Percentiles rank a stretch among this genome's conserved stretches.
phyloP scores from a whole-genome alignment of 257 asterid genomes.

The Capsicum rhomboideum region DNA sequence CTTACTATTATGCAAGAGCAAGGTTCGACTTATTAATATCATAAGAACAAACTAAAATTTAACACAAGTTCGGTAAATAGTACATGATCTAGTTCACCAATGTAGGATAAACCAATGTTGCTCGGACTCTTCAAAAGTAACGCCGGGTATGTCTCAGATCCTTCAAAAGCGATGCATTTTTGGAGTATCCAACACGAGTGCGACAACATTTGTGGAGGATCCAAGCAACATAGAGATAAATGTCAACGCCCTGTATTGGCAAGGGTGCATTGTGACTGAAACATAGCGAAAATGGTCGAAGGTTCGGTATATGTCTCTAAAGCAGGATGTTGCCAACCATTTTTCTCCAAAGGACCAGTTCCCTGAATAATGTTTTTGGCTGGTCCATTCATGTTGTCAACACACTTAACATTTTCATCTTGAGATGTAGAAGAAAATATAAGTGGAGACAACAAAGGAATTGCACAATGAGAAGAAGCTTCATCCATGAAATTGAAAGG shows the following conservation, averaged over 20 bases:
- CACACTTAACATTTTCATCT: not conserved
- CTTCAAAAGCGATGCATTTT: not conserved
- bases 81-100: not conserved
- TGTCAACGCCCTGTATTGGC: not conserved
- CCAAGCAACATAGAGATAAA: not conserved
- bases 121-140: not conserved
- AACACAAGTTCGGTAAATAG: not conserved
- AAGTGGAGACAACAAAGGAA: constrained; percentile 16
- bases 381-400: not conserved
- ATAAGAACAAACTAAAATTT: not conserved
- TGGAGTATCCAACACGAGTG: not conserved
- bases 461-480: constrained; percentile 15
- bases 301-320: constrained; percentile 3
- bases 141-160: not conserved
- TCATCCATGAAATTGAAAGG: constrained; percentile 6
- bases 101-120: not conserved
- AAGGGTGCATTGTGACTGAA: constrained; percentile 14
- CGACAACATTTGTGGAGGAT: not conserved
- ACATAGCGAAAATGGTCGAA: constrained; percentile 8
- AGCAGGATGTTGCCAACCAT: constrained; percentile 18
- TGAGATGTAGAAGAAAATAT: not conserved
- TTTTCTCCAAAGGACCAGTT: not conserved
- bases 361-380: not conserved
- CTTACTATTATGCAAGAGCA: not conserved
- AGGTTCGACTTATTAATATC: not conserved